Evolutionary conservation across 345 rosid species (phyloP), one percentile per base, ranked within the genome.

Genomic region (Aquilaria sinensis): DNA sequence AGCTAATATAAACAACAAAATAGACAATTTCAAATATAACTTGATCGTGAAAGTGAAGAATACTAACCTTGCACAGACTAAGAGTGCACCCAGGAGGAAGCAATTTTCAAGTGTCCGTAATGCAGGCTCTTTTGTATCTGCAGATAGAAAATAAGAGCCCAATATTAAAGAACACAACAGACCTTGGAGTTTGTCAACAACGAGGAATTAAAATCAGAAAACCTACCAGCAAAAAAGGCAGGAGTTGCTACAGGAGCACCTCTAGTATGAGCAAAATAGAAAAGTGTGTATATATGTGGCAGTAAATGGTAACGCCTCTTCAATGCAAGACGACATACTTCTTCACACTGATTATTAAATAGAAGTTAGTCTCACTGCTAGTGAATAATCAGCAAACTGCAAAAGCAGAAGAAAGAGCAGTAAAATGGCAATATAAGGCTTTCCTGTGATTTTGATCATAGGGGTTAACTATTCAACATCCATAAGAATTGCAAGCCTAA

Each of bases 221-320:
- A 43, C 83, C 31, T 76, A 89, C 98, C 96, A 64, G 96, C 85
- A 47, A 92, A 89, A 70, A 89, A 89, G 9, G 83, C 68, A 9
- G 98, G 98, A 59, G 81, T 73, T 66, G 93, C 96, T 69, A 92
- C 93, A 1, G 80, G 93, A 71, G 81, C 75, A 58, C 98, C 96
- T 43, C 67, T 74, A 31, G 78, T 87, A 75, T 92, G 96, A n/a
- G 98, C 87, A 73, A 74, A 33, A 80, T 89, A 89, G 69, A 89
- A 87, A 33, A 92, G 77, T 51, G 98, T 92, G 72, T 92, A 89
- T 62, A 87, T 75, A 76, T 85, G 91, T 47, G 93, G 96, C 68
- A 92, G 64, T 57, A 92, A 78, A 66, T 84, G 83, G 75, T 92
- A 92, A 52, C 96, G 96, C 79, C 96, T 85, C 83, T 71, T 87